Base-by-base conservation (phyloP, 495 filamentous ascomycete species). In the Hypoxylon fuscum region DNA sequence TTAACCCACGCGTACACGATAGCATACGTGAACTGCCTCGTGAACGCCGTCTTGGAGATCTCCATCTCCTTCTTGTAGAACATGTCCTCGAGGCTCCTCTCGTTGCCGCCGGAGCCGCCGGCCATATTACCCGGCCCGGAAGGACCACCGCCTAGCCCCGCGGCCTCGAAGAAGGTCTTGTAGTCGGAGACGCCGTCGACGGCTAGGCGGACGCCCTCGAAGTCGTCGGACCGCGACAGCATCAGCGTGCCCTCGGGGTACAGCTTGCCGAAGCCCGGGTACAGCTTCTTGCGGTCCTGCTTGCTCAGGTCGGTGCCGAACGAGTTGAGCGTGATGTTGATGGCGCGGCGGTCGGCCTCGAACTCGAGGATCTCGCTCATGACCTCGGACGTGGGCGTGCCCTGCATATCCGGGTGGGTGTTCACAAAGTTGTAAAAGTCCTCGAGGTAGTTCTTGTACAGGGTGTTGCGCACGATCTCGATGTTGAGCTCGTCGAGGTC, bases 31-130 rank as follows among this genome's bases (percentile, higher is more conserved):
- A 99, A 99, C 74, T 99, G 96, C 67, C 91, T 83, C 15, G 95
- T 99, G 73, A 99, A 99, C 2, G 93, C 90, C 41, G 87, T 74
- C 84, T 98, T 99, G 23, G 90, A 90, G 66, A 97, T 88, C 75
- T 98, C 93, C 96, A 98, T 98, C 79, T 99, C 95, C 79, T 95
- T 97, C 75, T 97, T 92, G 73, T 99, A 99, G 77, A 99, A 98
- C 77, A 98, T 81, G 64, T 98, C 95, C 70, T 98, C 95, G 60
- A 98, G 76, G 71, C 92, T 97, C 83, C 92, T 93, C 12, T 89
- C 90, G 45, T 95, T 92, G 27, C 84, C 79, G 17, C 86, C 87
- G 15, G 82, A 74, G 10, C 92, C 93, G 40, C 92, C 88, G 29
- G 80, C 85, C 90, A 95, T 93, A 70, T 96, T 94, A 12, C 92